Base-by-base conservation (phyloP, 1,284 basidiomycete genomes). In the Abortiporus biennis region DNA sequence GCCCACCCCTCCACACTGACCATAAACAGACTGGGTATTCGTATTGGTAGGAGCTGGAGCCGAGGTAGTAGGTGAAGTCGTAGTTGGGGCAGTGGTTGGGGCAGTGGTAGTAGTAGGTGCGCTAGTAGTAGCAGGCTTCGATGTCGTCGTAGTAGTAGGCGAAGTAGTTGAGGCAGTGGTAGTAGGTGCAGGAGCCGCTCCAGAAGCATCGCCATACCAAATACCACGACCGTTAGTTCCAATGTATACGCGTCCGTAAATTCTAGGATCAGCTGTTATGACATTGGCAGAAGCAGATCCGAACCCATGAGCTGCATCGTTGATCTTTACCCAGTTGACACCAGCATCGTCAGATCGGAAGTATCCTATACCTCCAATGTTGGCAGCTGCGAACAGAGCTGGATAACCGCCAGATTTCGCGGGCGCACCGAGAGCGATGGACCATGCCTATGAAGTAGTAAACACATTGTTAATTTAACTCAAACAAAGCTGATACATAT, bases 221-320 rank as follows among this genome's bases (percentile, higher is more conserved):
- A 80, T 80, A 20, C 79, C 78, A 35, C 78, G 72, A 23, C 78
- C 78, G 49, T 80, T 80, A 1, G 78, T 80, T 3, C 78, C 79
- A 36, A 81, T 69, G 51, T 80, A 81, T 1, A 80, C 76, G 17
- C 75, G 68, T 34, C 74, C 73, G 50, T 78, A 78, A 16, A 70
- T 64, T 40, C 72, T 65, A 6, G 68, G 68, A 50, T 81, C 78
- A 11, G 68, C 79, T 12, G 75, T 65, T 11, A 81, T 46, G 24
- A 64, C 57, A 51, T 76, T 77, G 17, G 70, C 54, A 36, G 60
- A 55, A n/a, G 64, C 70, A 20, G 69, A 66, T 19, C 73, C 78
- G 49, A 83, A 82, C 12, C 79, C 78, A 56, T 80, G 76, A 3
- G 65, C 56, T 24, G 67, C 72, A 50, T 82, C 78, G 53, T 78